phyloP scores from a whole-genome alignment of 352 stramenopile species.

The Pelagophyceae sp. region DNA sequence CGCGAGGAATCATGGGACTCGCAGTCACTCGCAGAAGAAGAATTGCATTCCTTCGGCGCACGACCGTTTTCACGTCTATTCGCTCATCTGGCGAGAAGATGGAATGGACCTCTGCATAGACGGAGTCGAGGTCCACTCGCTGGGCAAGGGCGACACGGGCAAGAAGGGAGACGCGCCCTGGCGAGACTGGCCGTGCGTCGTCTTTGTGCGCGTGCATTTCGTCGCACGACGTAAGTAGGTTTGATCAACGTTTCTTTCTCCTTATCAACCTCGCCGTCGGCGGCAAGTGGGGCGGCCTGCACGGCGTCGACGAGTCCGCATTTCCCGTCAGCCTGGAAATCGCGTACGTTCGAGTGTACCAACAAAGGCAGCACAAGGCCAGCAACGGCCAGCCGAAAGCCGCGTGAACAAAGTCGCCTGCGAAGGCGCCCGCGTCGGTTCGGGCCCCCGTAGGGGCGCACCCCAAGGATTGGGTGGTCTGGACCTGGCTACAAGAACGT shows the following conservation, averaged over 20 bases:
- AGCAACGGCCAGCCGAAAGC: too few relatives aligned
- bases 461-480: too few relatives aligned
- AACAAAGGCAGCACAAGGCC: too few relatives aligned
- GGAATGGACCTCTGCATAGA: slow-evolving; percentile 35
- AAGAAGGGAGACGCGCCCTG: neutral
- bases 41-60: slow-evolving; percentile 7
- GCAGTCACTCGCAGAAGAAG: neutral
- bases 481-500: too few relatives aligned
- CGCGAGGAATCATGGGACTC: neutral
- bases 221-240: neutral
- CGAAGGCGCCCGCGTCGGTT: too few relatives aligned
- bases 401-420: too few relatives aligned
- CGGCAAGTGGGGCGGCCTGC: slow-evolving; percentile 38
- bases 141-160: neutral
- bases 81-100: slow-evolving; percentile 24
- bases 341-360: slow-evolving; percentile 41
- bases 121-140: slow-evolving; percentile 28
- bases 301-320: slow-evolving; percentile 28
- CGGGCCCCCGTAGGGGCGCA: too few relatives aligned
- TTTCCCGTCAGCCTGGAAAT: slow-evolving; percentile 36
- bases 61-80: slow-evolving; percentile 36
- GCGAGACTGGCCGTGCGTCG: neutral
- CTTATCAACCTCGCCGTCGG: slow-evolving; percentile 42
- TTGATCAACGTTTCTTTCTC: slow-evolving; percentile 39
- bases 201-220: neutral